Evolutionary conservation across 148 eudicot species (phyloP).

Genomic region (Talinum fruticosum): DNA sequence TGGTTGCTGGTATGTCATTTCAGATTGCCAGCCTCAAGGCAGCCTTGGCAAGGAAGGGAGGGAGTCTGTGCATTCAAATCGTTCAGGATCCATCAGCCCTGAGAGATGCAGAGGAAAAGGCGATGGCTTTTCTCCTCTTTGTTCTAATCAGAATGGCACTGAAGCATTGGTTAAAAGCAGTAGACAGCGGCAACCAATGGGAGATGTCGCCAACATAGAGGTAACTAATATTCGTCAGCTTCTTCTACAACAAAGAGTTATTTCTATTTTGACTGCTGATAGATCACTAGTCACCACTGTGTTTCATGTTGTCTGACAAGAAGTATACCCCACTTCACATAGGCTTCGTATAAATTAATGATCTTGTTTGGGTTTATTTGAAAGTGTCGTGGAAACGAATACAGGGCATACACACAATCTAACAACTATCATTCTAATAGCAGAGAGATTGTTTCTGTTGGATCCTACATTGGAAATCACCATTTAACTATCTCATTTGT

Average conservation of each 20-base stretch:
- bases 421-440: too few species aligned
- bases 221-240: slow-evolving; percentile 32
- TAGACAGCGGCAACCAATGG: slow-evolving; percentile 59
- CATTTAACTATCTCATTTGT: not conserved
- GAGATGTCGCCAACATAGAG: slow-evolving; percentile 74
- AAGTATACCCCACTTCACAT: too few species aligned
- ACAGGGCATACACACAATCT: too few species aligned
- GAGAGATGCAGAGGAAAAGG: slow-evolving; percentile 32
- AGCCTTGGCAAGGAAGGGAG: slow-evolving; percentile 77
- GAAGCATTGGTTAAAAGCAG: slow-evolving; percentile 33
- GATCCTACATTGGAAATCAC: not conserved
- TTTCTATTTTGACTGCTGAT: too few species aligned
- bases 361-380: too few species aligned
- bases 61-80: slow-evolving; percentile 43
- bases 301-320: too few species aligned
- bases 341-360: too few species aligned
- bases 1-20: slow-evolving; percentile 16
- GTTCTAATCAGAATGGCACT: slow-evolving; percentile 33
- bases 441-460: too few species aligned
- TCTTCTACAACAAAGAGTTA: not conserved
- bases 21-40: slow-evolving; percentile 90
- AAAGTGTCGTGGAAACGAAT: too few species aligned
- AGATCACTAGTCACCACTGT: too few species aligned
- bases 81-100: slow-evolving; percentile 46
- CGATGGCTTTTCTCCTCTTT: slow-evolving; percentile 49